A percentile compares a stretch with the other conserved stretches of the same genome.
phyloP scores from a whole-genome alignment of 169 alveolate species.

The Plasmodium coatneyi region DNA sequence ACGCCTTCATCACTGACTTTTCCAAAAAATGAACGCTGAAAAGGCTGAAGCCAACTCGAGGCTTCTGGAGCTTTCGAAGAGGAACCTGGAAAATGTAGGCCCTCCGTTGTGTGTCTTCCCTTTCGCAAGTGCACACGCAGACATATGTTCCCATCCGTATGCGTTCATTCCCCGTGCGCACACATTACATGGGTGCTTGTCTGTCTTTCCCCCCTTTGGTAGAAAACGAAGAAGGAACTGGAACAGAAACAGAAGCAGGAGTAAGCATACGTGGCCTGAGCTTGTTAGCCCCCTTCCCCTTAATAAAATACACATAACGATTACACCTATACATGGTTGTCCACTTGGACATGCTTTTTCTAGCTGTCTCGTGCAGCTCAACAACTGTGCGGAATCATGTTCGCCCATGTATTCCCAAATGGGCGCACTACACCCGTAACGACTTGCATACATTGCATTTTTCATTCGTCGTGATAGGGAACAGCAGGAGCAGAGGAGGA shows the following conservation, averaged over 20 bases:
- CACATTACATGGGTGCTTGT: neutral
- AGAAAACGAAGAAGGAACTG: slow-evolving; percentile 46
- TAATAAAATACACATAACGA: neutral
- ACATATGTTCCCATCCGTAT: neutral
- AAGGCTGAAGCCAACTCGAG: slow-evolving; percentile 61
- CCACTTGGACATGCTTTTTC: neutral
- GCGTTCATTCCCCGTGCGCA: neutral
- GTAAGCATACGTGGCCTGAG: neutral
- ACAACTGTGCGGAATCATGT: neutral
- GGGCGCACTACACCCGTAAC: neutral
- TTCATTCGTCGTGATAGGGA: slow-evolving; percentile 28
- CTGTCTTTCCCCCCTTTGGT: neutral
- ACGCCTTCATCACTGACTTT: neutral
- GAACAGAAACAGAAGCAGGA: slow-evolving; percentile 52
- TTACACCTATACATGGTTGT: neutral
- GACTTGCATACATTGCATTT: neutral
- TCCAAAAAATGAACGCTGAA: slow-evolving; percentile 57
- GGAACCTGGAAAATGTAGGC: slow-evolving; percentile 58
- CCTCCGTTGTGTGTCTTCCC: neutral
- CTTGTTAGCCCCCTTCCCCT: neutral
- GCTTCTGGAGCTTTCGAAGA: slow-evolving; percentile 55
- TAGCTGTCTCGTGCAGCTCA: neutral
- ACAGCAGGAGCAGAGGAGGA: slow-evolving; percentile 47
- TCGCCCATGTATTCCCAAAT: neutral
- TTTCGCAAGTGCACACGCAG: neutral